Evolutionary conservation across 2,329 filamentous ascomycete genomes (phyloP).

Genomic region (Verticillium nubilum): DNA sequence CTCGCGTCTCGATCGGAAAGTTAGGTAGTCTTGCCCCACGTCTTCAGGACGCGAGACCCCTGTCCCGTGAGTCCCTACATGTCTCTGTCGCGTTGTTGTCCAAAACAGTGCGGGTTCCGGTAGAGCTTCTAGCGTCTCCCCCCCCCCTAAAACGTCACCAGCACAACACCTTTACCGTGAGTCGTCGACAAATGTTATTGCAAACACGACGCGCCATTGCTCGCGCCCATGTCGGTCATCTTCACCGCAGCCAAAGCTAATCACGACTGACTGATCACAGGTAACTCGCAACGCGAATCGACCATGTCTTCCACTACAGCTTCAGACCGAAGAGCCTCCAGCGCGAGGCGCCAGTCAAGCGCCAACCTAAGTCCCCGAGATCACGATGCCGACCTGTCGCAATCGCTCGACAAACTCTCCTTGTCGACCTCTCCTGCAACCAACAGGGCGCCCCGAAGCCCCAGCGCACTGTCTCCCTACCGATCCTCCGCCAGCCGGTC

Average conservation of each 20-base stretch:
- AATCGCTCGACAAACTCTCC: conserved; percentile 39
- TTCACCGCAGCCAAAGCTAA: not conserved
- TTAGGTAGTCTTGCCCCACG: not conserved
- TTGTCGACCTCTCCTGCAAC: conserved; percentile 25
- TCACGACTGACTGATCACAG: not conserved
- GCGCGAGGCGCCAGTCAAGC: conserved; percentile 24
- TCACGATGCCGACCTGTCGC: conserved; percentile 27
- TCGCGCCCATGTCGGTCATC: not conserved
- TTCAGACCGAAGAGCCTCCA: conserved; percentile 17
- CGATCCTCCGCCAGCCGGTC: conserved; percentile 28
- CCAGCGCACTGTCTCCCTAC: conserved; percentile 26
- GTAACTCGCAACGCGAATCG: not conserved
- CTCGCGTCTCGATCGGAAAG: too few species aligned
- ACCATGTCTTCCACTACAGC: conserved; percentile 19
- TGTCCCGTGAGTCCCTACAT: not conserved
- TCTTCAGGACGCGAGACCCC: not conserved
- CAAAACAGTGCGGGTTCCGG: conserved; percentile 1
- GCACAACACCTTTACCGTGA: not conserved
- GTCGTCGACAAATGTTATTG: not conserved
- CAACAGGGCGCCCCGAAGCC: conserved; percentile 20
- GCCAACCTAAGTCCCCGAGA: conserved; percentile 20
- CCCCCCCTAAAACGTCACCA: not conserved
- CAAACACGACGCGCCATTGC: not conserved
- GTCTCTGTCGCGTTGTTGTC: not conserved
- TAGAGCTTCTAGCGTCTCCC: not conserved